These are phyloP conservation scores for Ramichloridium luteum DNA, from an alignment of 2,329 filamentous ascomycete genomes.

Conservation along the genomic window DNA sequence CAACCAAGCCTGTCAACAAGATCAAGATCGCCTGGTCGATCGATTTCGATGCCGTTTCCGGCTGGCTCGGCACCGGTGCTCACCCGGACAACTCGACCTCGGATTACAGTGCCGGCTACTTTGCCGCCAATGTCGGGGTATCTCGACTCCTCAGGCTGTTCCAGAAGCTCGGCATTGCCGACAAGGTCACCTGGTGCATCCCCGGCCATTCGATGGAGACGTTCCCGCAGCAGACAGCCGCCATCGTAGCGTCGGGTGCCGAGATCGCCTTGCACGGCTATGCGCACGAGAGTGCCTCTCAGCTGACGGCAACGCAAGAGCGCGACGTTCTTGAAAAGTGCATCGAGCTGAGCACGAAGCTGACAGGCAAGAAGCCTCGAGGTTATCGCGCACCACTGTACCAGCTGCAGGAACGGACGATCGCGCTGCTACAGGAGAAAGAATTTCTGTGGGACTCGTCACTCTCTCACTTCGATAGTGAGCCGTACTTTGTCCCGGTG, in stretches of 20 bases:
- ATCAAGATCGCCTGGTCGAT: slow-evolving; percentile 32
- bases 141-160: slow-evolving; percentile 44
- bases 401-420: slow-evolving; percentile 37
- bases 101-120: slow-evolving; percentile 45
- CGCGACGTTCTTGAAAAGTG: slow-evolving; percentile 39
- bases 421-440: slow-evolving; percentile 37
- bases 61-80: slow-evolving; percentile 46
- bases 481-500: slow-evolving; percentile 36
- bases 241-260: slow-evolving; percentile 40
- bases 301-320: slow-evolving; percentile 39
- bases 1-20: slow-evolving; percentile 15
- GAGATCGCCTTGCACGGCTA: slow-evolving; percentile 43
- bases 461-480: slow-evolving; percentile 39
- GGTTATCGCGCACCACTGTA: slow-evolving; percentile 43
- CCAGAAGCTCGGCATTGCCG: slow-evolving; percentile 37
- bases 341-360: slow-evolving; percentile 31
- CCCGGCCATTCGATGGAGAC: slow-evolving; percentile 48
- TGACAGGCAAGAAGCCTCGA: slow-evolving; percentile 35
- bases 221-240: slow-evolving; percentile 40
- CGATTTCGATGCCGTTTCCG: slow-evolving; percentile 48
- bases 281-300: slow-evolving; percentile 35
- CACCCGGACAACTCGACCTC: slow-evolving; percentile 42
- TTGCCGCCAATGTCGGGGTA: slow-evolving; percentile 45
- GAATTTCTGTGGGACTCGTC: slow-evolving; percentile 42
- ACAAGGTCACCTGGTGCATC: slow-evolving; percentile 48